These are phyloP conservation scores for Tillandsia fasciculata DNA, from an alignment of 176 grass and related monocot species.

Conservation along the genomic window DNA sequence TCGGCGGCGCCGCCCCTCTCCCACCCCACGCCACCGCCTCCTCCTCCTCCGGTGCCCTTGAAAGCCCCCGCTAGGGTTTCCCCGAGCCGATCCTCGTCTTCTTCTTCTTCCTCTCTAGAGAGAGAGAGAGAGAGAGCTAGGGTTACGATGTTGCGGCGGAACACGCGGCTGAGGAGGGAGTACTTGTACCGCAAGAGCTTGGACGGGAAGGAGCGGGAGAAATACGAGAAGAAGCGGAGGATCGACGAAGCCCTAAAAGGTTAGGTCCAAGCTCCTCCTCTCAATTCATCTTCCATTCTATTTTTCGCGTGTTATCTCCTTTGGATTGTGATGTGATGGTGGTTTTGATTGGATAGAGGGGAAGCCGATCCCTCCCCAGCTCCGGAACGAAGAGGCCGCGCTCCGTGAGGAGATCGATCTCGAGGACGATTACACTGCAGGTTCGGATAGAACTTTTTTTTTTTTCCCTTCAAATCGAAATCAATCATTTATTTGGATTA, in stretches of 20 bases:
- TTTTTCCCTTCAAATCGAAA: neutral
- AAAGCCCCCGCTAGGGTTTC: conserved; percentile 10
- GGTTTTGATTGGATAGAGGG: conserved; percentile 30
- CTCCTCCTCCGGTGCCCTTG: neutral
- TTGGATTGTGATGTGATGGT: neutral
- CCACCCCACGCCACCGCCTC: neutral
- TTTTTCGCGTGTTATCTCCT: neutral
- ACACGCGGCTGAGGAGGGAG: conserved; percentile 34
- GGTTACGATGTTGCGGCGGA: conserved; percentile 39
- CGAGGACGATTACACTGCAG: conserved; percentile 50
- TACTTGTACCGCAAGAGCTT: conserved; percentile 78
- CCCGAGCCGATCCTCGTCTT: too few species aligned
- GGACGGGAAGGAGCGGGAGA: conserved; percentile 63
- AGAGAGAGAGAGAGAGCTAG: neutral
- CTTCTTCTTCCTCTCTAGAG: too few species aligned
- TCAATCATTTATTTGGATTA: neutral
- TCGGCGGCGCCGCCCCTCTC: too few species aligned
- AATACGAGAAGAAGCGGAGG: conserved; percentile 90
- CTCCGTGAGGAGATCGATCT: conserved; percentile 79
- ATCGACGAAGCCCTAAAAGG: conserved; percentile 59
- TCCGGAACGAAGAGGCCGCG: conserved; percentile 57
- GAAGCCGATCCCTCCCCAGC: conserved; percentile 76
- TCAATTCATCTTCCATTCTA: neutral
- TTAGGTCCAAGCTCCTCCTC: neutral
- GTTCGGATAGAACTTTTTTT: conserved; percentile 14